Evolutionary conservation across 129 eudicot genomes (phyloP).

Genomic region (Pulicaria dysenterica): DNA sequence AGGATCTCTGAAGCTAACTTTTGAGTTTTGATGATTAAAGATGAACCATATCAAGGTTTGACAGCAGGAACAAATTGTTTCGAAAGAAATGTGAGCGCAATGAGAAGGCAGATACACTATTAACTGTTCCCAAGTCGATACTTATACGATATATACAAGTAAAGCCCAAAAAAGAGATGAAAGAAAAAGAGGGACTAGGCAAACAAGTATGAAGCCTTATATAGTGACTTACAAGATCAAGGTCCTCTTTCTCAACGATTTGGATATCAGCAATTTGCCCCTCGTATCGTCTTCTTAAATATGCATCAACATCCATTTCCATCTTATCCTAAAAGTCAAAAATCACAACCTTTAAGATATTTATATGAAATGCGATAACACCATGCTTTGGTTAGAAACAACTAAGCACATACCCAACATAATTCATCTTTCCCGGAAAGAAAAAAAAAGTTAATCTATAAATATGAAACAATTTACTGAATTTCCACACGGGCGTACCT

Average conservation of each 20-base stretch:
- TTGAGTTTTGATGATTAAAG: neutral
- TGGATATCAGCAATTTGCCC: constrained; percentile 82
- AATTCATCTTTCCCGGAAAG: too few species aligned
- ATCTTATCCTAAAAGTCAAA: constrained; percentile 62
- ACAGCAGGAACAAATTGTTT: too few species aligned
- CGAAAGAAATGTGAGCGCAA: too few species aligned
- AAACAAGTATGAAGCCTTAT: neutral
- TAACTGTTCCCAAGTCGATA: too few species aligned
- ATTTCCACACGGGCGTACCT: constrained; percentile 46
- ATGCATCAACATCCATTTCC: constrained; percentile 96
- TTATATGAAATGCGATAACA: neutral
- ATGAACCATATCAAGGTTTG: neutral
- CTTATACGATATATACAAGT: too few species aligned
- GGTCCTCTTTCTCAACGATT: constrained; percentile 91
- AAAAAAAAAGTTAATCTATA: neutral
- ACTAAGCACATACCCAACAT: too few species aligned
- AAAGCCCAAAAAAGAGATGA: too few species aligned
- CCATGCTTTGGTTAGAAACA: too few species aligned
- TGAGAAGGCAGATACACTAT: too few species aligned
- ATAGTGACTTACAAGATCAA: constrained; percentile 76
- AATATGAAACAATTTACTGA: neutral
- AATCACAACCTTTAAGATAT: constrained; percentile 9
- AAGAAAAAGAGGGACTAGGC: neutral
- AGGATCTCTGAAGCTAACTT: neutral
- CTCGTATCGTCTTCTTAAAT: constrained; percentile 87